These are phyloP conservation scores for Trichophyton equinum DNA, from an alignment of 2,329 filamentous ascomycete genomes.

Conservation along the genomic window DNA sequence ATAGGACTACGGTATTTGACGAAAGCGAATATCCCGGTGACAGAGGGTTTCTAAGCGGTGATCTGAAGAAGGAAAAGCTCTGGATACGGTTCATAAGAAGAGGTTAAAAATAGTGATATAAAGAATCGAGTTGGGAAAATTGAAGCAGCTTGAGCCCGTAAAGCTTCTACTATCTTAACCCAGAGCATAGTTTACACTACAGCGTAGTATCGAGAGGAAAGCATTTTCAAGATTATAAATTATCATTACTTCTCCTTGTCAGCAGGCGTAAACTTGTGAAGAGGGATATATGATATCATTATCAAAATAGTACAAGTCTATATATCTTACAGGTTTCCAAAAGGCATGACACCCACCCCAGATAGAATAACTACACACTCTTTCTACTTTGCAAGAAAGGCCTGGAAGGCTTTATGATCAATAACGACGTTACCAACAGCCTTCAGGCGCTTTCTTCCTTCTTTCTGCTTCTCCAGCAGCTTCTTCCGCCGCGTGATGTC, in stretches of 20 bases:
- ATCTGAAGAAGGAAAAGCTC: background rate
- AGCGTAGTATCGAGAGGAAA: too few species aligned
- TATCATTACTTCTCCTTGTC: too few species aligned
- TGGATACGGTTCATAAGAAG: background rate
- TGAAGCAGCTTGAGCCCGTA: background rate
- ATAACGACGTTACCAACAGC: constrained; percentile 78
- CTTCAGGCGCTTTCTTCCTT: constrained; percentile 75
- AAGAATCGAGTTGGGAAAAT: background rate
- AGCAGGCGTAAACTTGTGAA: background rate
- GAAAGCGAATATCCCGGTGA: background rate
- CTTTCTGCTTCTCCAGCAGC: constrained; percentile 91
- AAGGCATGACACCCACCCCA: background rate
- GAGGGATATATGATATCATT: background rate
- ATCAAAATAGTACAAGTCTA: background rate
- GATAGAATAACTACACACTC: constrained; percentile 15
- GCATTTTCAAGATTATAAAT: too few species aligned
- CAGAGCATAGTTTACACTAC: too few species aligned
- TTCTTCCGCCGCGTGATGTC: constrained; percentile 75
- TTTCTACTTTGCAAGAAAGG: constrained; percentile 68
- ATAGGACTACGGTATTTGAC: background rate
- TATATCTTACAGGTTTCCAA: background rate
- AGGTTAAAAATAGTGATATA: background rate
- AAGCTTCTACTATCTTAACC: background rate
- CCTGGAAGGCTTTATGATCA: constrained; percentile 89
- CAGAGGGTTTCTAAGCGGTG: background rate